Evolutionary conservation across 352 stramenopile species (phyloP), one percentile per base, ranked within the genome.

Genomic region (Pythium sukuiense): DNA sequence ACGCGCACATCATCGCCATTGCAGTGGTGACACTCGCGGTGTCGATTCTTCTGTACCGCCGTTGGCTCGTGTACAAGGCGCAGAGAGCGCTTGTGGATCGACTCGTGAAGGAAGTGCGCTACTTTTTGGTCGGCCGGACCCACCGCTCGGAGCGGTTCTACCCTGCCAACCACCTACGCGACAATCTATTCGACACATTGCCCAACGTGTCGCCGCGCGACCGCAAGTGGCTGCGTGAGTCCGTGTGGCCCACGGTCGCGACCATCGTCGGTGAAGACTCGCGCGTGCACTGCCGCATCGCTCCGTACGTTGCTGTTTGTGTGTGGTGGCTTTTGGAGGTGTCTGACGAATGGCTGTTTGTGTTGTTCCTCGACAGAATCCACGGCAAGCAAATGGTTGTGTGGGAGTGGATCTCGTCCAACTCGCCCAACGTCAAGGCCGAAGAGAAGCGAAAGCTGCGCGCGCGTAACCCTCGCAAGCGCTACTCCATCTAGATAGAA

Each of bases 71-170:
- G n/a, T 75, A 73, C 27, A 79, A 77, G 20, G 76, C 75, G 20
- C 73, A 88, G 64, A 73, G 73, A 6, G 65, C 76, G 53, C 60
- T 92, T 6, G 67, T 87, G 7, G 81, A 89, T 61, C 79, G 83
- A 0, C 79, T 89, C 26, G 76, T 89, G 27, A 89, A 88, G 58
- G 83, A 92, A 65, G 83, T 87, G 49, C 83, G 83, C 24, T 89
- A 81, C 32, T 81, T 80, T 50, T 63, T 92, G 37, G 58, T 92
- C 13, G 69, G 76, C 48, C 77, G 80, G 33, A 78, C 76, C 13
- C 67, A 72, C 6, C 63, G 61, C 4, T 37, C 74, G 0, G 69
- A 88, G 54, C 72, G 70, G 5, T 80, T 72, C 29, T 92, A 89
- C 41, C 77, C 80, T 3, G 77, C 76, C 4, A 78, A 84, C 41